These are phyloP conservation scores for Dicorynia guianensis DNA, from an alignment of 306 rosid species.

Conservation along the genomic window DNA sequence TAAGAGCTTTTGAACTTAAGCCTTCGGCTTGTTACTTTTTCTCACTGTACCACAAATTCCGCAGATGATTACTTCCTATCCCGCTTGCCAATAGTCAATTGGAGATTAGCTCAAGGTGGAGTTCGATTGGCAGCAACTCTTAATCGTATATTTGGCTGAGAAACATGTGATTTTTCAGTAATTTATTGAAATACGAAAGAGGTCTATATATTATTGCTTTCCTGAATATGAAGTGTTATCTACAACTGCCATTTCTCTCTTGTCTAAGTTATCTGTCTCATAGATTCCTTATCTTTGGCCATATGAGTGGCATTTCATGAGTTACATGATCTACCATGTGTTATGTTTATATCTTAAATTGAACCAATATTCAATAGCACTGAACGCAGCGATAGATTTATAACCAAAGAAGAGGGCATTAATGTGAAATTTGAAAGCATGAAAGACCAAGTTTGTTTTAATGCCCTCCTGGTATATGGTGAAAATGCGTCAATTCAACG, in stretches of 20 bases:
- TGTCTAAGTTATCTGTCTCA: neutral
- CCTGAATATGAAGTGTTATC: neutral
- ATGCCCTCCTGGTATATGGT: too few relatives aligned
- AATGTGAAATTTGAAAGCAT: neutral
- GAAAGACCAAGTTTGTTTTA: neutral
- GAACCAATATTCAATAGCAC: too few relatives aligned
- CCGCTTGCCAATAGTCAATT: constrained; percentile 64
- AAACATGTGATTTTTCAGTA: neutral
- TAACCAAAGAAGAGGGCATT: neutral
- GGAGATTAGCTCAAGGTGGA: constrained; percentile 84
- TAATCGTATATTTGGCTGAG: constrained; percentile 62
- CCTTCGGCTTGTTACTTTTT: neutral
- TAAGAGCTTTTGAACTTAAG: neutral
- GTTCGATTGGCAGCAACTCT: constrained; percentile 87
- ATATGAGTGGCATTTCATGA: too few relatives aligned
- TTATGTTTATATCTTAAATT: too few relatives aligned
- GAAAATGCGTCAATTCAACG: too few relatives aligned
- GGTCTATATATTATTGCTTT: neutral
- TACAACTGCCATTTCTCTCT: neutral
- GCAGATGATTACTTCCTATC: constrained; percentile 83
- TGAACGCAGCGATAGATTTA: neutral
- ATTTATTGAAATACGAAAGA: neutral
- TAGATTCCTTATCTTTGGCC: neutral
- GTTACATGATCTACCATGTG: too few relatives aligned
- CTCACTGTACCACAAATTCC: neutral